A percentile compares a stretch with the other conserved stretches of the same genome.
Evolutionary conservation across 805 yeast species (phyloP).

Genomic region (Priceomyces castillae): DNA sequence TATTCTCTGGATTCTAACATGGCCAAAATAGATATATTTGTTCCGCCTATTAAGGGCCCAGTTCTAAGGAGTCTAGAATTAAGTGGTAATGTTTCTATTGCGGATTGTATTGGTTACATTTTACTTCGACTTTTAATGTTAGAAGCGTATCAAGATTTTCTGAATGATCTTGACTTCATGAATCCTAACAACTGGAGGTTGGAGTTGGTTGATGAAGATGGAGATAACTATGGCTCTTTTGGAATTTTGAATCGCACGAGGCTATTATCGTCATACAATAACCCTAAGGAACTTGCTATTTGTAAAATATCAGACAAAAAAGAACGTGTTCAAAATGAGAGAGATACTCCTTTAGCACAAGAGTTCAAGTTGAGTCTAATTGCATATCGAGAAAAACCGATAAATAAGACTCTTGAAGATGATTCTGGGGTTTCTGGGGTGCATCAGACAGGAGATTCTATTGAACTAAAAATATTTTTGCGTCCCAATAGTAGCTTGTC

Average conservation of each 20-base stretch:
- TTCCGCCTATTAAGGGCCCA: conserved; percentile 33
- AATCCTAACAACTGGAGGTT: conserved; percentile 74
- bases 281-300: conserved; percentile 74
- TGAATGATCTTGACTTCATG: conserved; percentile 12
- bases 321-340: conserved; percentile 48
- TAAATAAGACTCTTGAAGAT: conserved; percentile 1
- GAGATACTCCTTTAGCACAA: conserved; percentile 52
- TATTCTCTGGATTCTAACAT: conserved; percentile 11
- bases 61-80: conserved; percentile 21
- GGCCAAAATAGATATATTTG: conserved; percentile 23
- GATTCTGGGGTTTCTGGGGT: neutral
- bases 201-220: conserved; percentile 88
- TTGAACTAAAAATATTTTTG: conserved; percentile 4
- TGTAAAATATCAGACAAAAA: conserved; percentile 51
- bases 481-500: neutral
- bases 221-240: conserved; percentile 89
- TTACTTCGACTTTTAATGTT: conserved; percentile 27
- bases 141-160: conserved; percentile 13
- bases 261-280: conserved; percentile 65
- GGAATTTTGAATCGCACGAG: conserved; percentile 79
- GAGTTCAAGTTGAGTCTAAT: conserved; percentile 31
- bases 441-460: neutral
- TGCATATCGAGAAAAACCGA: neutral
- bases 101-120: conserved; percentile 42
- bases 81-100: conserved; percentile 26